Evolutionary conservation across 371 early-diverging fungal species (phyloP).

Genomic region (Saksenaea vasiformis): DNA sequence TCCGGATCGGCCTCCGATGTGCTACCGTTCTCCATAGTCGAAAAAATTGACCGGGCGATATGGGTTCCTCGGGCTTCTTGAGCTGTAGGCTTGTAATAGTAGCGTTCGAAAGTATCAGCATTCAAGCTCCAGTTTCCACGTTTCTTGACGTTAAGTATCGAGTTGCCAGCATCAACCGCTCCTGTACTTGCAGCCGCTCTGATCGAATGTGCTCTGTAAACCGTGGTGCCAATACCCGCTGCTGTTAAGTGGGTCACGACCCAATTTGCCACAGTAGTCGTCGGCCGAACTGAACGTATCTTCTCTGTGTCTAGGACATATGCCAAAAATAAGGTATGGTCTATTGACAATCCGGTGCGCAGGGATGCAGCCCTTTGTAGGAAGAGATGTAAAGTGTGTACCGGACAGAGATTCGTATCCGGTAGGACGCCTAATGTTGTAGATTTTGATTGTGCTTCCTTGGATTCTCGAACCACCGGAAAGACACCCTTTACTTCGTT

Average conservation of each 20-base stretch:
- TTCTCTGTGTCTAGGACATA: background rate
- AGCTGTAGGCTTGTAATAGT: too few species aligned
- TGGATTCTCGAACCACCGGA: background rate
- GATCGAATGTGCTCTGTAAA: too few species aligned
- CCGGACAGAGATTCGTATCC: background rate
- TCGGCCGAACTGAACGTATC: background rate
- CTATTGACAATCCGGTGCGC: background rate
- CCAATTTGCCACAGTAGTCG: background rate
- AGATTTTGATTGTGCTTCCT: background rate
- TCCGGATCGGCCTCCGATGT: too few species aligned
- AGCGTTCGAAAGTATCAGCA: too few species aligned
- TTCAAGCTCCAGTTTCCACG: slow-evolving; percentile 11
- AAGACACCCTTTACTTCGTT: background rate
- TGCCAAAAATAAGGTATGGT: background rate
- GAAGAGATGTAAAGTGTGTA: background rate
- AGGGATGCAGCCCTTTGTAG: background rate
- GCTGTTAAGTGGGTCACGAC: background rate
- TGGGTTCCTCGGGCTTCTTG: too few species aligned
- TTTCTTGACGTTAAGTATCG: background rate
- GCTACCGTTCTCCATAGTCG: too few species aligned
- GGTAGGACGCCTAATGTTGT: too few species aligned
- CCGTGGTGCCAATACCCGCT: background rate
- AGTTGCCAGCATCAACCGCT: slow-evolving; percentile 6
- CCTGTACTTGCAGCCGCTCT: slow-evolving; percentile 6
- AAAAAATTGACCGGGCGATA: too few species aligned